Evolutionary conservation across 495 filamentous ascomycete genomes (phyloP).

Genomic region (Echria macrotheca): DNA sequence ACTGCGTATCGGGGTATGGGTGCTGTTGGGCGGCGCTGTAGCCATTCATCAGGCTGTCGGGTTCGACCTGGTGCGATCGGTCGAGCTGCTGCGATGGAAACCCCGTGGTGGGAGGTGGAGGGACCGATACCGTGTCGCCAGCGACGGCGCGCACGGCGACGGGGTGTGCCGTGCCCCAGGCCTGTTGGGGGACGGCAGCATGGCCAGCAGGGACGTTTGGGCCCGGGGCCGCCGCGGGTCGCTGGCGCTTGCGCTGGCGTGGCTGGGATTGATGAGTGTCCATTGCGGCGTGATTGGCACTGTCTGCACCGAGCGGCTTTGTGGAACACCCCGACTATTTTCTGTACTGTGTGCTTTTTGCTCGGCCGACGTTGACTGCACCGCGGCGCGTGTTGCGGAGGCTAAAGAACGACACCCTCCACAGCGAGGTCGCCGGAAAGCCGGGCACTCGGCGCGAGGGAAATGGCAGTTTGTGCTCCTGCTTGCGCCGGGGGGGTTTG

Average conservation of each 20-base stretch:
- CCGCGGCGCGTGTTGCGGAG: too few relatives aligned
- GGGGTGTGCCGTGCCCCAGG: conserved; percentile 10
- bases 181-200: conserved; percentile 17
- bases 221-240: conserved; percentile 11
- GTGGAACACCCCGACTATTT: too few relatives aligned
- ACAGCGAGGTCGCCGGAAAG: too few relatives aligned
- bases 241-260: conserved; percentile 26
- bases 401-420: too few relatives aligned
- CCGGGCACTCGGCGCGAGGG: too few relatives aligned
- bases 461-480: too few relatives aligned
- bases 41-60: conserved; percentile 29
- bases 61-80: conserved; percentile 27
- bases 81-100: conserved; percentile 32
- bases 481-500: too few relatives aligned
- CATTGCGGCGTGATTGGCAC: neutral
- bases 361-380: too few relatives aligned
- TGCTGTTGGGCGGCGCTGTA: conserved; percentile 25
- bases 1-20: conserved; percentile 26
- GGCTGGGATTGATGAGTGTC: conserved; percentile 5
- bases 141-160: conserved; percentile 33
- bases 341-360: too few relatives aligned
- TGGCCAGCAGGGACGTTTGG: too few relatives aligned
- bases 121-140: conserved; percentile 25
- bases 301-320: neutral
- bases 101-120: conserved; percentile 14